Evolutionary conservation across 139 green algal genomes (phyloP).

Genomic region (Chlorella sp.): DNA sequence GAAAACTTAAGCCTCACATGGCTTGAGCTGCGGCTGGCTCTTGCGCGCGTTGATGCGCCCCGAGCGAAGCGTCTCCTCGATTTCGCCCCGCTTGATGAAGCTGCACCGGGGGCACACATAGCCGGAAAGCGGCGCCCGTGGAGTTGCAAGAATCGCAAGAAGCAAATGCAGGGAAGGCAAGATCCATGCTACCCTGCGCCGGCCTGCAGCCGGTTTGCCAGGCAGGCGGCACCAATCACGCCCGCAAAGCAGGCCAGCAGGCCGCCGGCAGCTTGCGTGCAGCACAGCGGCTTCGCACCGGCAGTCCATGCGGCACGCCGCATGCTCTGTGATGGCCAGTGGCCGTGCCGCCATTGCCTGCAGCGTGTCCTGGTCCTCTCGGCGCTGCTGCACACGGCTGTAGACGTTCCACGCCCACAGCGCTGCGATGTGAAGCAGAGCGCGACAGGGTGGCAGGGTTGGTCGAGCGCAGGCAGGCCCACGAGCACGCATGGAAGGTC

Average conservation of each 20-base stretch:
- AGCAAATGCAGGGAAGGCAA: no score
- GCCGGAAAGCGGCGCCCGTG: no score
- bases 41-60: conserved; percentile 58
- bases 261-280: no score
- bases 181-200: no score
- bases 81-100: conserved; percentile 40
- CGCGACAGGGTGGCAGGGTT: not conserved
- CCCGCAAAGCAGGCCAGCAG: not conserved
- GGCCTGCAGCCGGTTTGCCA: no score
- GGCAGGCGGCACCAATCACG: no score
- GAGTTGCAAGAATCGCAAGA: no score
- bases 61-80: conserved; percentile 29
- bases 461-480: no score
- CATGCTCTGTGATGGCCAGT: conserved; percentile 56
- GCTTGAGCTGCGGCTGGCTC: conserved; percentile 34
- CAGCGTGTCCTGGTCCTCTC: conserved; percentile 26
- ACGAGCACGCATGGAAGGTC: no score
- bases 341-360: conserved; percentile 34
- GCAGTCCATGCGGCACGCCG: conserved; percentile 63
- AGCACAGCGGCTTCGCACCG: conserved; percentile 22
- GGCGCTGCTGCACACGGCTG: not conserved
- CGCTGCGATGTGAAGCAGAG: not conserved
- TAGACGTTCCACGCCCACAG: conserved; percentile 25
- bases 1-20: conserved; percentile 45
- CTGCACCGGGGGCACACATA: conserved; percentile 1